Base-by-base conservation (phyloP, 2,329 filamentous ascomycete genomes). In the Aspergillus aculeatus region DNA sequence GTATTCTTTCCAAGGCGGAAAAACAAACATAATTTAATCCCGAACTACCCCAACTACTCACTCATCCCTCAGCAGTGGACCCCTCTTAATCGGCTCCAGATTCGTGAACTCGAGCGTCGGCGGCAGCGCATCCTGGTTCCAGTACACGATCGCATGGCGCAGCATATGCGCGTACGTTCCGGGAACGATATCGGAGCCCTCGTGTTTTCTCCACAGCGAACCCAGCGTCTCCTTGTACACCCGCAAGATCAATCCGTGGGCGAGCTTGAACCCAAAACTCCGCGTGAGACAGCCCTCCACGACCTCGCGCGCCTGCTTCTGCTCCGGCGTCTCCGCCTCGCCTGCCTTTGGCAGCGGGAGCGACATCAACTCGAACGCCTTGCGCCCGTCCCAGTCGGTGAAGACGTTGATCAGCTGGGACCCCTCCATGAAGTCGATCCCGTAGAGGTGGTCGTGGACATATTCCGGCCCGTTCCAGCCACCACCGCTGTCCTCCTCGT, bases 281-380 rank as follows among this genome's bases (percentile, higher is more conserved):
- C 24, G 41, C 21, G 23, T 16, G 48, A 57, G 19, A 19, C 55
- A 57, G 4, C 21, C 55, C 24, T 57, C 48, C 21, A 57, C 55
- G 21, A 57, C 44, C 26, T 57, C 47, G 4, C 55, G 31, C 3
- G 55, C 55, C 35, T 47, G 35, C 14, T 47, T 47, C 55, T 57
- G 55, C 19, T 57, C 55, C 11, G 21, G 14, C 16, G 31, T 57
- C 24, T 57, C 55, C n/a, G 2, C 55, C 48, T 51, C 55, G n/a
- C 55, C 55, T 14, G 38, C 48, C 23, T 14, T 16, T 2, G 55
- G 55, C 35, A 57, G 11, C 21, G 55, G 21, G 14, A 57, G 48
- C 10, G 48, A 57, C 48, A 57, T 57, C 48, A 57, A 38, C 12
- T 57, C 55, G n/a, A 57, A 57, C n/a, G 55, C 55, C 12, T 51